Percentiles rank a stretch among this genome's conserved stretches.
Evolutionary conservation across 768 basidiomycete species (phyloP).

Genomic region (Pisolithus tinctorius): DNA sequence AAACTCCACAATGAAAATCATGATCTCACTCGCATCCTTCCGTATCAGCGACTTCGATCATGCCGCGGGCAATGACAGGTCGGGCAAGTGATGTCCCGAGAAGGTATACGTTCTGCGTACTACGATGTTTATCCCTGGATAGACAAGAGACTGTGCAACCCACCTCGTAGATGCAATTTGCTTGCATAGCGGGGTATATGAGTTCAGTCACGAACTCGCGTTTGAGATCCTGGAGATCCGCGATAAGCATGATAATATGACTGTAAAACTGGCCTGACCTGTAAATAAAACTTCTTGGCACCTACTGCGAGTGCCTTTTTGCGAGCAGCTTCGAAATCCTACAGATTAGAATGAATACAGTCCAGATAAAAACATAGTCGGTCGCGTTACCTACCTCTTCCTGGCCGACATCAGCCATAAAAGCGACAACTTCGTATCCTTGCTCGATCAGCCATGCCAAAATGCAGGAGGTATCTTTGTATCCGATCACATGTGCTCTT

Average conservation of each 20-base stretch:
- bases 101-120: constrained; percentile 82
- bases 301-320: constrained; percentile 86
- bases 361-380: background rate
- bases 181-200: constrained; percentile 97
- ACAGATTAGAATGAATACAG: constrained; percentile 5
- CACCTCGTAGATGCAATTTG: constrained; percentile 98
- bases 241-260: background rate
- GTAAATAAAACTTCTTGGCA: constrained; percentile 93
- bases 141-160: constrained; percentile 6
- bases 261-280: constrained; percentile 38
- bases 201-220: constrained; percentile 93
- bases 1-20: background rate
- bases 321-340: constrained; percentile 93
- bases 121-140: background rate
- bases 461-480: constrained; percentile 94
- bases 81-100: constrained; percentile 97
- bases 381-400: constrained; percentile 54
- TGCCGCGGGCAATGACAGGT: constrained; percentile 97
- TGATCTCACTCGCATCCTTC: constrained; percentile 90
- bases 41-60: constrained; percentile 87
- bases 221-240: constrained; percentile 71
- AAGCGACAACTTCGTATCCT: constrained; percentile 94
- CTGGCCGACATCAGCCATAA: constrained; percentile 94
- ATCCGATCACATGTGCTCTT: constrained; percentile 3
- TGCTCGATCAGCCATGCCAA: constrained; percentile 98